Base-by-base conservation (phyloP, 202 grass and related monocot genomes). In the Panicum hallii region DNA sequence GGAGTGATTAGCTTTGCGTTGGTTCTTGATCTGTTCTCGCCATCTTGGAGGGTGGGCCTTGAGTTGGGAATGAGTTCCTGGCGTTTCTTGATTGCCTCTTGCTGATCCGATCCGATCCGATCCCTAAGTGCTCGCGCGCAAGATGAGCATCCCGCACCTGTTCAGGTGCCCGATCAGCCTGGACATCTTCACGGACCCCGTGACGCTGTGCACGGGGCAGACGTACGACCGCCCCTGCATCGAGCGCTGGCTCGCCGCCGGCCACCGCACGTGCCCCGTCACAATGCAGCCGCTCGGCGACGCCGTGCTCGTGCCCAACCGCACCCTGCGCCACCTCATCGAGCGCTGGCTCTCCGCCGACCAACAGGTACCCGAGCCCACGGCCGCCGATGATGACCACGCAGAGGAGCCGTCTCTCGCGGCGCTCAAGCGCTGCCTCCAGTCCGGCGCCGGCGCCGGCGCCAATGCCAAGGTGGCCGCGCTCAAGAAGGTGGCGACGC, bases 101-200 rank as follows among this genome's bases (percentile, higher is more conserved):
- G 72, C 26, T 73, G 70, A 88, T 83, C 58, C 56, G 40, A 12
- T 57, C 55, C 20, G 14, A 53, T 53, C 47, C 53, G 26, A 30
- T 62, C 57, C 57, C 57, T 26, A 9, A 9, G 57, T 61, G 57
- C 22, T 11, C 46, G 49, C 7, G 42, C 3, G 78, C 4, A 72
- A 84, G 56, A 98, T 95, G 93, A 94, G 93, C 93, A 82, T 99
- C 11, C 96, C 96, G 65, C 90, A 99, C 72, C 58, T 99, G 86
- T 99, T 95, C 84, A 68, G 93, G 83, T 99, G 96, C 67, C 96
- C 96, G 41, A 99, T 99, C 74, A 96, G 96, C 82, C 88, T 99
- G 47, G 96, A 99, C 84, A 80, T 99, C 80, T 96, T 99, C 90
- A 95, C 89, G 16, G 96, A 99, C 62, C 96, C 96, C 15, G 96